Evolutionary conservation across 192 early-diverging fungal species (phyloP), one percentile per base, ranked within the genome.

Genomic region (Dissophora ornata): DNA sequence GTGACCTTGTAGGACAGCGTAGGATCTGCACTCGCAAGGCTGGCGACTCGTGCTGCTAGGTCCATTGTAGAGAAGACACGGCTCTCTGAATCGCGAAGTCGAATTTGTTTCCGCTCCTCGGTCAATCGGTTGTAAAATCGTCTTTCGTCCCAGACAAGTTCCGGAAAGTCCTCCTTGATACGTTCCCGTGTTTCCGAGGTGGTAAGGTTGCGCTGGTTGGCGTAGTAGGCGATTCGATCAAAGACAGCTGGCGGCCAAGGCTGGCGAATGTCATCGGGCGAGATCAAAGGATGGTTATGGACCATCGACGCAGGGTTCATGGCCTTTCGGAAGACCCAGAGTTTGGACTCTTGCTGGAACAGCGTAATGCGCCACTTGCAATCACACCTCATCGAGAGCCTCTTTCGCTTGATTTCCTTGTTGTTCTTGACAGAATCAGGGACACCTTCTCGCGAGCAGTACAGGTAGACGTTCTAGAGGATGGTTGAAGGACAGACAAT

Each of bases 301-400:
- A 79, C 74, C 67, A 74, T 82, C 16, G 83, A 81, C 25, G 81
- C 79, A 32, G 86, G 79, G 62, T 86, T 88, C 58, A 82, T 74
- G 24, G 86, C 84, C 74, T 88, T 86, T 28, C 84, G 66, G 53
- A 88, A 88, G 51, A 84, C 80, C 86, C 86, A 88, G 40, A 61
- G 74, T 51, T 69, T 80, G 42, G 81, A 71, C 19, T 81, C 80
- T 67, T 85, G 85, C 68, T 86, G 80, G 66, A 81, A 86, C 18
- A 88, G 55, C 3, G 85, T 84, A 19, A 88, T 81, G 33, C 86
- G 77, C 86, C 86, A 88, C 57, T 83, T 81, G 63, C 86, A 88
- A 57, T 86, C 86, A 52, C 86, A 88, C 34, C 84, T 80, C 71
- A 82, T 80, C 6, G 84, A 86, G 1, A 82, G 58, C 57, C 86